These are phyloP conservation scores for Ustilago bromivora DNA, from an alignment of 1,284 basidiomycete species.

Conservation along the genomic window DNA sequence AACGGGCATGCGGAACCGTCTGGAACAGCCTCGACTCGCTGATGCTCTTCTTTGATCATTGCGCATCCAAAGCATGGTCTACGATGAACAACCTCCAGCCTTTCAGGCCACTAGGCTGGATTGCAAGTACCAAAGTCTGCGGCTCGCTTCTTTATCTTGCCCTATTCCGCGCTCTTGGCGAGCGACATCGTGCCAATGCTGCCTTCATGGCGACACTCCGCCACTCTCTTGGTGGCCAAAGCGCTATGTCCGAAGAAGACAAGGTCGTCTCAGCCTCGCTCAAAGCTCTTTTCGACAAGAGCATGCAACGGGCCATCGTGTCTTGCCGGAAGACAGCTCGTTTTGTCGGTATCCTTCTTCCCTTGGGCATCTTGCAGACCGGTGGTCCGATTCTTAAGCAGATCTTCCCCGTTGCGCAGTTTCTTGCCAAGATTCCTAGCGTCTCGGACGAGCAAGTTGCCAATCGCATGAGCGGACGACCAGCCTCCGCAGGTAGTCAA, in stretches of 20 bases:
- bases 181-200: conserved; percentile 48
- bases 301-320: conserved; percentile 47
- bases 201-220: conserved; percentile 49
- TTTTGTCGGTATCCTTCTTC: conserved; percentile 53
- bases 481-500: conserved; percentile 3
- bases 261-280: conserved; percentile 39
- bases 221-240: conserved; percentile 31
- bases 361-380: conserved; percentile 54
- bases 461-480: conserved; percentile 16
- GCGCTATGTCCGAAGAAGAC: conserved; percentile 47
- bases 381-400: conserved; percentile 55
- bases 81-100: conserved; percentile 58
- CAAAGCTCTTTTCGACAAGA: conserved; percentile 53
- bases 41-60: conserved; percentile 63
- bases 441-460: conserved; percentile 42
- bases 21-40: conserved; percentile 64
- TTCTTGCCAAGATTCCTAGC: conserved; percentile 54
- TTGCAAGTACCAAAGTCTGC: conserved; percentile 56
- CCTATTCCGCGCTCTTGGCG: conserved; percentile 55
- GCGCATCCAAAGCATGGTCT: conserved; percentile 50
- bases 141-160: conserved; percentile 55
- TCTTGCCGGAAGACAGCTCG: conserved; percentile 55
- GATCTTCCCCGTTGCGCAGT: conserved; percentile 58
- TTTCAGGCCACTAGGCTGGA: conserved; percentile 60
- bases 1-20: conserved; percentile 53